Conservation (phyloP, 306 rosid species). For the Gastrolobium bilobum region DNA sequence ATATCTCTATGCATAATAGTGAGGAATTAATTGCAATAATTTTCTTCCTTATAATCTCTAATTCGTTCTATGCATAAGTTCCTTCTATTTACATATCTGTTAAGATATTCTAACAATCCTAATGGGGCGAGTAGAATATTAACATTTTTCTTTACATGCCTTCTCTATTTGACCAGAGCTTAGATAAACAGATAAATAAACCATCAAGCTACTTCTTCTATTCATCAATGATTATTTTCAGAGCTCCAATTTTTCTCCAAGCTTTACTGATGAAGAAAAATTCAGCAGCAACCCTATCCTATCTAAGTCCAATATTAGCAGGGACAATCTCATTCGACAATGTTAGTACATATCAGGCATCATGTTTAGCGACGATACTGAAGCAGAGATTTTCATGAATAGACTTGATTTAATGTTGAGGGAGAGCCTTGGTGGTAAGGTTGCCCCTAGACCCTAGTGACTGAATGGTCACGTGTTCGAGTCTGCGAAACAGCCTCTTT, state of each 20-base stretch:
- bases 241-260: slow-evolving; percentile 1
- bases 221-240: not conserved
- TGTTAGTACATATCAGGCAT: not conserved
- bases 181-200: not conserved
- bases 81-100: too few species aligned
- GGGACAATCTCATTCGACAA: not conserved
- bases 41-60: too few species aligned
- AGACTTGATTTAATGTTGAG: too few species aligned
- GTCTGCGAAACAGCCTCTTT: too few species aligned
- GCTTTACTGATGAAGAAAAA: slow-evolving; percentile 8
- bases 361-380: not conserved
- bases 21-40: too few species aligned
- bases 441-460: too few species aligned
- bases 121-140: not conserved
- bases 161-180: not conserved
- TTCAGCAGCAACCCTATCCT: slow-evolving; percentile 10
- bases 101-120: too few species aligned
- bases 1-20: too few species aligned
- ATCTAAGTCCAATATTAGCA: not conserved
- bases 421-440: too few species aligned
- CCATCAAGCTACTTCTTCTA: not conserved
- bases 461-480: too few species aligned
- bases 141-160: slow-evolving; percentile 3
- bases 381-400: not conserved
- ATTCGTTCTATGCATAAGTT: too few species aligned